phyloP scores from a whole-genome alignment of 331 rosid species.

The Erythrophleum ivorense region DNA sequence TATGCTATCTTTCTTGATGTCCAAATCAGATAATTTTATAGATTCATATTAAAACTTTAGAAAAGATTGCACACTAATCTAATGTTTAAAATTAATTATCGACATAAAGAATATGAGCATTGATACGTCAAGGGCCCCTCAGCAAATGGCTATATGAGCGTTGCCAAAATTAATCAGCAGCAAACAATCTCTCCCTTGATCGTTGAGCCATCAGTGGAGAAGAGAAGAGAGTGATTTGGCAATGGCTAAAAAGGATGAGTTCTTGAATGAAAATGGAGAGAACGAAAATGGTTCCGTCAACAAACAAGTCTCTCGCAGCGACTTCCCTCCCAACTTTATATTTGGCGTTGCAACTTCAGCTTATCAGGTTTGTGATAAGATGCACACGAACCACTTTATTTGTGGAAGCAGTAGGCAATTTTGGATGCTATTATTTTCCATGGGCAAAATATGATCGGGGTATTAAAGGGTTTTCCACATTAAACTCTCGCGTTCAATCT shows the following conservation, averaged over 20 bases:
- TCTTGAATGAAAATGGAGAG: conserved; percentile 40
- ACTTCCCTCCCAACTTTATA: conserved; percentile 79
- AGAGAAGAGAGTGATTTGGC: background rate
- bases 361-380: conserved; percentile 64
- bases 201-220: background rate
- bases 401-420: background rate
- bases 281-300: conserved; percentile 28
- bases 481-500: background rate
- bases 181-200: too few relatives aligned
- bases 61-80: too few relatives aligned
- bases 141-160: background rate
- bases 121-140: background rate
- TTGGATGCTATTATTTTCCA: background rate
- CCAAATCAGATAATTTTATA: too few relatives aligned
- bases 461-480: background rate
- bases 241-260: conserved; percentile 61
- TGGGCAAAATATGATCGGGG: background rate
- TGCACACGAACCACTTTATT: background rate
- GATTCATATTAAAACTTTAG: too few relatives aligned
- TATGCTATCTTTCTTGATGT: too few relatives aligned
- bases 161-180: too few relatives aligned
- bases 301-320: conserved; percentile 56
- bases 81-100: too few relatives aligned
- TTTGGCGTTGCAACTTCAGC: conserved; percentile 94
- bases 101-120: too few relatives aligned